A percentile compares a stretch with the other conserved stretches of the same genome.
phyloP scores from a whole-genome alignment of 352 stramenopile species.

The Halophytophthora polymorphica region DNA sequence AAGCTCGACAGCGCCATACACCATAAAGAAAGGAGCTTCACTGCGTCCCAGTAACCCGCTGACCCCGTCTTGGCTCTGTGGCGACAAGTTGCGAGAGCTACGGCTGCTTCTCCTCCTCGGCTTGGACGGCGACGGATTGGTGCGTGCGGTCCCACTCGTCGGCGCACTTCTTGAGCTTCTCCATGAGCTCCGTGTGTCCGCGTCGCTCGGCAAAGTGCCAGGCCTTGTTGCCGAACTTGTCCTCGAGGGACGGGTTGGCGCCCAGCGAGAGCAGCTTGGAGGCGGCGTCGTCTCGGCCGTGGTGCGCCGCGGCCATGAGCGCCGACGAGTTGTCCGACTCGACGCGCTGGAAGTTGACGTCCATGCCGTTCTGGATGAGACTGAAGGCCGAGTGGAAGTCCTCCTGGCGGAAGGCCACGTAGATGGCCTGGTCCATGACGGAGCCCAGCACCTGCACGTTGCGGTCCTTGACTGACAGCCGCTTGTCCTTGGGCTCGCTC shows the following conservation, averaged over 20 bases:
- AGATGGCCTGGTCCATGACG: constrained; percentile 82
- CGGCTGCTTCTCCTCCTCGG: constrained; percentile 10
- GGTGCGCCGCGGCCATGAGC: constrained; percentile 76
- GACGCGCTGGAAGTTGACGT: constrained; percentile 83
- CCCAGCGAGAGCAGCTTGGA: constrained; percentile 61
- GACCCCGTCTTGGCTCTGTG: too few relatives aligned
- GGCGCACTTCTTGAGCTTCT: constrained; percentile 64
- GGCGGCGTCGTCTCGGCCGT: constrained; percentile 72
- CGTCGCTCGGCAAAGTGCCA: constrained; percentile 72
- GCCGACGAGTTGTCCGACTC: constrained; percentile 73
- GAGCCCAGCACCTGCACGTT: constrained; percentile 79
- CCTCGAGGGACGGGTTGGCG: constrained; percentile 59
- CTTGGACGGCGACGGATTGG: constrained; percentile 3
- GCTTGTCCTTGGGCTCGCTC: constrained; percentile 12
- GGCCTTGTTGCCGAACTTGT: constrained; percentile 50
- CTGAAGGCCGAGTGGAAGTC: constrained; percentile 82
- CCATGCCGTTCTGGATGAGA: constrained; percentile 78
- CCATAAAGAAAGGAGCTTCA: constrained; percentile 21
- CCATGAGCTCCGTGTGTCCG: constrained; percentile 60
- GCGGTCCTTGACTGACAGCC: constrained; percentile 63
- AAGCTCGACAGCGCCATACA: constrained; percentile 7
- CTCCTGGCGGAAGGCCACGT: constrained; percentile 70
- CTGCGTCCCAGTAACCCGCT: neutral
- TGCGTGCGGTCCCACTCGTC: constrained; percentile 55
- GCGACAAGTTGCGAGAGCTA: constrained; percentile 5